These are phyloP conservation scores for Leucosporidium scottii DNA, from an alignment of 768 basidiomycete genomes.

Conservation along the genomic window DNA sequence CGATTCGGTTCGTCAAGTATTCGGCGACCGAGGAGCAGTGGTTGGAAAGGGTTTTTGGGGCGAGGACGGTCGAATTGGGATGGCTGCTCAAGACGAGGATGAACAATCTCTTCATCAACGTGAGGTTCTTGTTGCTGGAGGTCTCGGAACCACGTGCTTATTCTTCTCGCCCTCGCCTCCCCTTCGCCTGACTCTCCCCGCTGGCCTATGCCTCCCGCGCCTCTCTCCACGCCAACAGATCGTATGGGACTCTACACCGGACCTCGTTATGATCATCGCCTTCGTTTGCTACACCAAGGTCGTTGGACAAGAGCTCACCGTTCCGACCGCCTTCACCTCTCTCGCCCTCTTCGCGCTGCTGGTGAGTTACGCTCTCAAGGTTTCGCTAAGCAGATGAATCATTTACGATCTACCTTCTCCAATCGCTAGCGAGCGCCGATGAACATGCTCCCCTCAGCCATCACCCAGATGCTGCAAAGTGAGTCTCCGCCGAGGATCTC, in stretches of 20 bases:
- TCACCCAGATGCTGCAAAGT: constrained; percentile 18
- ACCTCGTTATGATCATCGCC: constrained; percentile 2
- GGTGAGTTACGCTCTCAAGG: too few species aligned
- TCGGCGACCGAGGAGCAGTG: constrained; percentile 14
- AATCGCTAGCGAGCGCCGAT: constrained; percentile 18
- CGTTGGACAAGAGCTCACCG: constrained; percentile 65
- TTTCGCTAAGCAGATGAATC: too few species aligned
- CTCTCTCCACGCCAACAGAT: not conserved
- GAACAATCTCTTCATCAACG: constrained; percentile 16
- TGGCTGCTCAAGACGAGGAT: constrained; percentile 14
- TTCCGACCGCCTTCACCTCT: constrained; percentile 76
- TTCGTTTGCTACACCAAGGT: constrained; percentile 30
- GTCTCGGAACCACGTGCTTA: too few species aligned
- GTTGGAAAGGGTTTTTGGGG: constrained; percentile 8
- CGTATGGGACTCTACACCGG: constrained; percentile 26
- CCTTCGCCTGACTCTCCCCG: not conserved
- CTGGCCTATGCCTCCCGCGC: not conserved
- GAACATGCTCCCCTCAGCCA: constrained; percentile 20
- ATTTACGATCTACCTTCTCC: too few species aligned
- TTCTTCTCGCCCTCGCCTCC: too few species aligned
- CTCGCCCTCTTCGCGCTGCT: constrained; percentile 59
- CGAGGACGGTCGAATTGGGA: constrained; percentile 16
- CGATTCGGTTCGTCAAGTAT: constrained; percentile 11
- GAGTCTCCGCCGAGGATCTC: constrained; percentile 1
- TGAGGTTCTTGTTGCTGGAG: too few species aligned